A percentile compares a stretch with the other conserved stretches of the same genome.
Evolutionary conservation across 1,284 basidiomycete species (phyloP).

Genomic region (Ganoderma meredithae): DNA sequence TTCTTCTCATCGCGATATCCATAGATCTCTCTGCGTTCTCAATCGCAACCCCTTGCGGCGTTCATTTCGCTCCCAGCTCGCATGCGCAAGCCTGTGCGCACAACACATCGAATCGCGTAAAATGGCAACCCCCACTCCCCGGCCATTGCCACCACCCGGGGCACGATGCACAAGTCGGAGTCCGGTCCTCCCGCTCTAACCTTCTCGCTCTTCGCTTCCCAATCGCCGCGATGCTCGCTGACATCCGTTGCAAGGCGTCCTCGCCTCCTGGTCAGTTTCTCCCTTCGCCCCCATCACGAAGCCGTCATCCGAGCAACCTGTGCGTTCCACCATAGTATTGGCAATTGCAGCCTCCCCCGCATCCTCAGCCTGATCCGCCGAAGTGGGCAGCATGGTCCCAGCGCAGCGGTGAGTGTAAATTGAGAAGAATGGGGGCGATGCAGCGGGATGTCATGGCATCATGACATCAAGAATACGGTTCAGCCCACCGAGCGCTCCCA

Average conservation of each 20-base stretch:
- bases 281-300: slow-evolving; percentile 20
- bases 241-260: slow-evolving; percentile 17
- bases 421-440: slow-evolving; percentile 8
- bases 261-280: not conserved
- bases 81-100: not conserved
- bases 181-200: slow-evolving; percentile 12
- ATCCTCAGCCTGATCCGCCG: slow-evolving; percentile 3
- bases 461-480: slow-evolving; percentile 3
- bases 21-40: not conserved
- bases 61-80: not conserved
- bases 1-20: not conserved
- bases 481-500: not conserved
- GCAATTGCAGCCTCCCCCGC: not conserved
- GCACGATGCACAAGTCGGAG: not conserved
- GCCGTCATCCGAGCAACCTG: slow-evolving; percentile 21
- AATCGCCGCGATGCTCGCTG: slow-evolving; percentile 11
- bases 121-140: not conserved
- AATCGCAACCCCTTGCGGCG: not conserved
- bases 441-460: slow-evolving; percentile 14
- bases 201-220: slow-evolving; percentile 14
- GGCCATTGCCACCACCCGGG: slow-evolving; percentile 9
- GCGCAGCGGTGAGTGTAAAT: slow-evolving; percentile 13
- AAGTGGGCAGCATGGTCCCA: slow-evolving; percentile 8
- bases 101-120: not conserved
- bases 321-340: not conserved